A percentile compares a stretch with the other conserved stretches of the same genome.
phyloP scores from a whole-genome alignment of 202 grass and related monocot species.

The Carex arenaria region DNA sequence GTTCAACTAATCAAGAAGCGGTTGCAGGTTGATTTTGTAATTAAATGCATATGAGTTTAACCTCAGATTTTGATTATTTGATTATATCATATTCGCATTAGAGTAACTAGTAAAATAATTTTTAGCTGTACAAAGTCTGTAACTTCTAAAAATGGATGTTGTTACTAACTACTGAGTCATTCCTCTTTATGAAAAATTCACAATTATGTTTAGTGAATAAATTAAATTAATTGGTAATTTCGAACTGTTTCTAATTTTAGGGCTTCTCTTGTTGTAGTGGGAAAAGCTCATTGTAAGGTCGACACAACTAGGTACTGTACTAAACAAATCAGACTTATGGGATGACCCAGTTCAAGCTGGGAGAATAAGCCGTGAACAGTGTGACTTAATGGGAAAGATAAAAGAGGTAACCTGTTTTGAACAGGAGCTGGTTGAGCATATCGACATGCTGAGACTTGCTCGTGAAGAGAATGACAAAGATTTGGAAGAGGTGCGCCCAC shows the following conservation, averaged over 20 bases:
- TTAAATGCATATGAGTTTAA: not conserved
- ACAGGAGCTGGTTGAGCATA: conserved; percentile 80
- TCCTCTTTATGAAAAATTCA: not conserved
- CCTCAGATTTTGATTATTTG: not conserved
- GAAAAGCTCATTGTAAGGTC: conserved; percentile 63
- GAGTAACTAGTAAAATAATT: not conserved
- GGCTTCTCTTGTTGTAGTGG: conserved; percentile 49
- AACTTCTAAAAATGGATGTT: not conserved
- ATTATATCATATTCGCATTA: not conserved
- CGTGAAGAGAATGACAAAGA: conserved; percentile 85
- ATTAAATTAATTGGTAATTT: not conserved
- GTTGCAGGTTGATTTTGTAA: conserved; percentile 48
- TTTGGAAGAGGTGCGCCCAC: conserved; percentile 55
- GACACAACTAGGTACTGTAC: conserved; percentile 48
- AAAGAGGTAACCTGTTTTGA: conserved; percentile 76
- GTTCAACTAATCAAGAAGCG: conserved; percentile 90
- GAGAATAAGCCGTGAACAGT: conserved; percentile 78
- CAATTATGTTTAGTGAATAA: not conserved
- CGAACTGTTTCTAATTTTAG: not conserved
- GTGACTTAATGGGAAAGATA: conserved; percentile 71
- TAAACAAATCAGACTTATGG: conserved; percentile 84
- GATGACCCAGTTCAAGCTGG: conserved; percentile 76
- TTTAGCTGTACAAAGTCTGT: not conserved
- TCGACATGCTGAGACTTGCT: conserved; percentile 86
- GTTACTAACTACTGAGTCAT: not conserved